Percentiles rank a stretch among this genome's conserved stretches.
These are phyloP conservation scores for Ascochyta koolunga DNA, from an alignment of 2,329 filamentous ascomycete genomes.

Conservation along the genomic window DNA sequence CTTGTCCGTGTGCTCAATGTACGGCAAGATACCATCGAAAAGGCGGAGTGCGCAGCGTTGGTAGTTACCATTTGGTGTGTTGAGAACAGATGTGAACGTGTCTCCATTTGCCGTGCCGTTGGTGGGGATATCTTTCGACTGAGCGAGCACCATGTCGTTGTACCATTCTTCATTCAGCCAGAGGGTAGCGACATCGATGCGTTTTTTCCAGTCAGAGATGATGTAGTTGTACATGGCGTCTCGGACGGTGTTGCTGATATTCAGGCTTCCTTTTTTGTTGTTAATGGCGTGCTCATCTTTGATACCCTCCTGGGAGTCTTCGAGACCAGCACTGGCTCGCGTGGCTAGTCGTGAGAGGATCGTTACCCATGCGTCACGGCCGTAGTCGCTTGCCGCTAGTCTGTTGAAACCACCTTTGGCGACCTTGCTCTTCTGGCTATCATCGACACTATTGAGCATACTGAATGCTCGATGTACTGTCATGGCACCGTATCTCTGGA, in stretches of 20 bases:
- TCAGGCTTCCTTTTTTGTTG: slow-evolving; percentile 42
- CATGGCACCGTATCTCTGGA: slow-evolving; percentile 74
- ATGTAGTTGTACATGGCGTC: slow-evolving; percentile 84
- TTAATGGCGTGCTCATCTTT: slow-evolving; percentile 61
- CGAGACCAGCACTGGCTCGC: slow-evolving; percentile 73
- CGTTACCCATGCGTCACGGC: slow-evolving; percentile 89
- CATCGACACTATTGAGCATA: slow-evolving; percentile 76
- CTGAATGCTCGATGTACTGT: slow-evolving; percentile 79
- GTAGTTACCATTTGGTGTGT: slow-evolving; percentile 63
- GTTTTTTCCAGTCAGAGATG: slow-evolving; percentile 86
- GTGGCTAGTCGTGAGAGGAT: slow-evolving; percentile 86
- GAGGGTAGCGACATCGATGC: slow-evolving; percentile 87
- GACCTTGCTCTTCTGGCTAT: slow-evolving; percentile 60
- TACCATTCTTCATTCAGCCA: slow-evolving; percentile 99
- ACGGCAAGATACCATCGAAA: slow-evolving; percentile 88
- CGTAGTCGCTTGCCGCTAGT: slow-evolving; percentile 81
- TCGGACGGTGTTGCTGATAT: slow-evolving; percentile 73
- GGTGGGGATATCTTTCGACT: slow-evolving; percentile 30
- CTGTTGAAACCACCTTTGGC: slow-evolving; percentile 75
- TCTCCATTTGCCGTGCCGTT: slow-evolving; percentile 55
- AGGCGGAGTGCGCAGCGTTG: slow-evolving; percentile 78
- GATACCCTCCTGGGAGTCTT: slow-evolving; percentile 67
- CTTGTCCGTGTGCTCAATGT: slow-evolving; percentile 90
- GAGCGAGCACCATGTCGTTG: slow-evolving; percentile 72
- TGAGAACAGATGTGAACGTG: slow-evolving; percentile 31